Conservation (phyloP, 352 stramenopile genomes). For the Globisporangium abappressorium region DNA sequence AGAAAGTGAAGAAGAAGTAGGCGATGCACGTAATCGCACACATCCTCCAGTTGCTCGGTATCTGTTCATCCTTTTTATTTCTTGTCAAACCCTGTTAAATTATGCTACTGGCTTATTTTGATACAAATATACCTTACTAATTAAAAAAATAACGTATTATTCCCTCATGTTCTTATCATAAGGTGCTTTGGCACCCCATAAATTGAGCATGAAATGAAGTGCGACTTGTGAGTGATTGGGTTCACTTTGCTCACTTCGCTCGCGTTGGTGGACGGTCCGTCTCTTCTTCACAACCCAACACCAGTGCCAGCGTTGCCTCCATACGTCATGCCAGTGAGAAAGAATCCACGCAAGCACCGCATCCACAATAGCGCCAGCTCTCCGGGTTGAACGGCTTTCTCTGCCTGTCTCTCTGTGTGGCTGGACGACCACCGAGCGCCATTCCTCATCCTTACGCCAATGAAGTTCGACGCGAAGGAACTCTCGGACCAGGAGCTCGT, state of each 20-base stretch:
- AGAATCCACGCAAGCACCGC: not conserved
- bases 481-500: constrained; percentile 23
- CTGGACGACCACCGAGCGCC: not conserved
- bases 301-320: no score
- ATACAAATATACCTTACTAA: no score
- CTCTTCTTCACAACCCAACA: not conserved
- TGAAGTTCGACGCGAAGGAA: constrained; percentile 17
- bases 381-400: not conserved
- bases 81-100: not conserved
- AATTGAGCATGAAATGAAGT: not conserved
- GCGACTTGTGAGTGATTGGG: not conserved
- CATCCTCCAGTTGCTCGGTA: not conserved
- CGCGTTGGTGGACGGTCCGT: not conserved
- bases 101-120: not conserved
- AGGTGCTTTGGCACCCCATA: not conserved
- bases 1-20: not conserved
- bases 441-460: not conserved
- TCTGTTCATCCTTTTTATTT: not conserved
- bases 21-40: not conserved
- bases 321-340: not conserved
- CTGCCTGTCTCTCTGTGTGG: not conserved
- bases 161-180: not conserved
- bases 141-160: not conserved
- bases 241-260: not conserved
- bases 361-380: not conserved